Conservation (phyloP, 2,329 filamentous ascomycete species). For the Paracorniculantispora psalliotae region DNA sequence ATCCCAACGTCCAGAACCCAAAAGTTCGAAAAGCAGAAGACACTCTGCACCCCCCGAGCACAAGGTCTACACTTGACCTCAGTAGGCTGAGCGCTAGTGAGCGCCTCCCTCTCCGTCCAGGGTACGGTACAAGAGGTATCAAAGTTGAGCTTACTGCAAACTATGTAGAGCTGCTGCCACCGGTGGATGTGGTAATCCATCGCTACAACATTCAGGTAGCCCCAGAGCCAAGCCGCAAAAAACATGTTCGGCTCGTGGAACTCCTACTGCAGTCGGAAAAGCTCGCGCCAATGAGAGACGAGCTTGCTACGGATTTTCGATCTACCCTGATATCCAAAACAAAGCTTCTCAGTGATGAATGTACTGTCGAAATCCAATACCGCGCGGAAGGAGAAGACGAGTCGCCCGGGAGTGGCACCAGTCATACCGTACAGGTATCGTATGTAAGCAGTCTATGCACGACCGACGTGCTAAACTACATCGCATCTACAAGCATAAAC, state of each 20-base stretch:
- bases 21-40: not conserved
- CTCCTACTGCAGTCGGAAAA: slow-evolving; percentile 22
- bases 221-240: not conserved
- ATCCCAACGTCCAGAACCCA: not conserved
- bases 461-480: slow-evolving; percentile 23
- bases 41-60: not conserved
- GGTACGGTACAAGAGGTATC: not conserved
- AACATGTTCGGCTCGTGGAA: not conserved
- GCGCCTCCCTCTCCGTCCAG: not conserved
- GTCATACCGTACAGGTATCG: slow-evolving; percentile 21
- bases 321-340: slow-evolving; percentile 26
- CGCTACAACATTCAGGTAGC: not conserved
- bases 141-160: slow-evolving; percentile 5
- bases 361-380: slow-evolving; percentile 20
- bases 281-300: slow-evolving; percentile 13
- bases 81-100: not conserved
- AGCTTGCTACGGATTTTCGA: slow-evolving; percentile 31
- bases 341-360: slow-evolving; percentile 17
- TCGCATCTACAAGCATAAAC: slow-evolving; percentile 22
- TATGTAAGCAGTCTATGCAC: slow-evolving; percentile 21
- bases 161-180: slow-evolving; percentile 2
- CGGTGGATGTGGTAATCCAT: not conserved
- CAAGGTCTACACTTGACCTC: not conserved
- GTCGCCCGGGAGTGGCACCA: slow-evolving; percentile 15
- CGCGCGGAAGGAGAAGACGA: slow-evolving; percentile 27